phyloP scores from a whole-genome alignment of 768 basidiomycete genomes.

The Podaxis sp. region DNA sequence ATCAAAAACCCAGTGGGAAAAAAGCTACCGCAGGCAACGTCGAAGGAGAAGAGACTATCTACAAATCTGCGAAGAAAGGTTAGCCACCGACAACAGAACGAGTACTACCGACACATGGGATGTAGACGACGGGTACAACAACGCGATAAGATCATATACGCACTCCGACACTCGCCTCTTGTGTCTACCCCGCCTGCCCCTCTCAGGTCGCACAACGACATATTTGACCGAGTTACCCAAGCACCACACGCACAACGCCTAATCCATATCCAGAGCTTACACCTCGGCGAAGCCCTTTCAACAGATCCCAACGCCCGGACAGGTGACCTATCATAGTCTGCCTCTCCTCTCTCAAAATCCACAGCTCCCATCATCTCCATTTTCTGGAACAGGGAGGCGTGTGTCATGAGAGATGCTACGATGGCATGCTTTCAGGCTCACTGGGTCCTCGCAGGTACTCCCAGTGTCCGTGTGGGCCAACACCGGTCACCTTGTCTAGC shows the following conservation, averaged over 20 bases:
- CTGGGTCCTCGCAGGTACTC: slow-evolving; percentile 1
- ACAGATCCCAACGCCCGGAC: slow-evolving; percentile 8
- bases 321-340: slow-evolving; percentile 8
- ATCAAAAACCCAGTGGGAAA: slow-evolving; percentile 7
- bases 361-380: slow-evolving; percentile 1
- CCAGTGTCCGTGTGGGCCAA: slow-evolving; percentile 1
- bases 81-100: not conserved
- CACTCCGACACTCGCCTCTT: not conserved
- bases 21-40: slow-evolving; percentile 16
- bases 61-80: not conserved
- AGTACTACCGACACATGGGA: not conserved
- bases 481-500: not conserved
- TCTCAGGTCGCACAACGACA: no score
- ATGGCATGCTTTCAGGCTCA: not conserved
- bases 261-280: not conserved
- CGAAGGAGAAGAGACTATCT: slow-evolving; percentile 7
- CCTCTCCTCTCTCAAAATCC: not conserved
- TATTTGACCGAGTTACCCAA: no score
- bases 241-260: slow-evolving; percentile 5
- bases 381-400: slow-evolving; percentile 5
- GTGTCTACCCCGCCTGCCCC: no score
- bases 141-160: not conserved
- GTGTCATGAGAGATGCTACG: slow-evolving; percentile 2
- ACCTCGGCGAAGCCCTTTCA: not conserved
- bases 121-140: not conserved